These are phyloP conservation scores for Bryum argenteum DNA, from an alignment of 225 moss, liverwort and hornwort species.

Conservation along the genomic window DNA sequence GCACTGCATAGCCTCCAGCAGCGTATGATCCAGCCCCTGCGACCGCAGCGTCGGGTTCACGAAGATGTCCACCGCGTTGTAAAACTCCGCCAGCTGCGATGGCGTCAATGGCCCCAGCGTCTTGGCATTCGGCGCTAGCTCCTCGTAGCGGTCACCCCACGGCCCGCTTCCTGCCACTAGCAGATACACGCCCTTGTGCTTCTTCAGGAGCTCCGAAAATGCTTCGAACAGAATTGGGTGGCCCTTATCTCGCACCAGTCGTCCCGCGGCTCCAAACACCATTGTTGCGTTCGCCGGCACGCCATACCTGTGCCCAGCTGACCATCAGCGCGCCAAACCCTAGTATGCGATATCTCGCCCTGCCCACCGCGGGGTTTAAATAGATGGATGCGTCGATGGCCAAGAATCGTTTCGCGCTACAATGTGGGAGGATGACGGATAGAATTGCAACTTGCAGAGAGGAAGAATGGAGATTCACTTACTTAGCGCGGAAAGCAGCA, in stretches of 20 bases:
- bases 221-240: conserved; percentile 94
- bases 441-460: neutral
- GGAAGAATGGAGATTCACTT: neutral
- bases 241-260: conserved; percentile 93
- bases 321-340: conserved; percentile 4
- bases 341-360: conserved; percentile 5
- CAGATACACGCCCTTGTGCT: conserved; percentile 71
- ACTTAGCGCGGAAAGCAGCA: conserved; percentile 71
- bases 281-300: conserved; percentile 85
- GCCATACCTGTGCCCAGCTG: conserved; percentile 36
- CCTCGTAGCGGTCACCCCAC: conserved; percentile 84
- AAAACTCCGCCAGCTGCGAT: conserved; percentile 77
- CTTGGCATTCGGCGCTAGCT: conserved; percentile 86
- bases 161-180: conserved; percentile 91
- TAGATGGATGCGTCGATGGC: neutral
- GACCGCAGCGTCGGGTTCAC: conserved; percentile 97
- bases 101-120: conserved; percentile 79
- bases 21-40: conserved; percentile 92
- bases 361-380: neutral
- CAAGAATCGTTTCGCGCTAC: neutral
- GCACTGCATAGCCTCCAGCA: conserved; percentile 98
- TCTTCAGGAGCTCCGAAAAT: conserved; percentile 60
- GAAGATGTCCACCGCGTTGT: conserved; percentile 90
- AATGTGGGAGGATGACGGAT: neutral
- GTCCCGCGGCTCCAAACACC: conserved; percentile 89